These are phyloP conservation scores for Artemisia princeps DNA, from an alignment of 140 eudicot genomes.

Conservation along the genomic window DNA sequence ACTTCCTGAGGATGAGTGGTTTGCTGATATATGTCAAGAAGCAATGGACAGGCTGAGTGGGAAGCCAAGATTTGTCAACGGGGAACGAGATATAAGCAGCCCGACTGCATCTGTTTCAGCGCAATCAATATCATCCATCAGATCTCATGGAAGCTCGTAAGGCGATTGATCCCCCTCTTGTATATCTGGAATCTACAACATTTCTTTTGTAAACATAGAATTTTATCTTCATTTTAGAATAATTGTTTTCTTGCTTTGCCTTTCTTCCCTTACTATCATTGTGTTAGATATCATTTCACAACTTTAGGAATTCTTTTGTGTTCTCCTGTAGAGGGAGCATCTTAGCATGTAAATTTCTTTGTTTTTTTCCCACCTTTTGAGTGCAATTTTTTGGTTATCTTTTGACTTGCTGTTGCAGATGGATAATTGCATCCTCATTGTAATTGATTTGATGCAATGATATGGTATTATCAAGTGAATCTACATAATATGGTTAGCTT, in stretches of 20 bases:
- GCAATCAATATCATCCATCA: conserved; percentile 72
- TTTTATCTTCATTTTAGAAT: conserved; percentile 21
- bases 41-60: conserved; percentile 85
- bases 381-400: conserved; percentile 26
- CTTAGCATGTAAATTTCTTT: conserved; percentile 47
- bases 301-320: conserved; percentile 35
- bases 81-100: conserved; percentile 75
- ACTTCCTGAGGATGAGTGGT: conserved; percentile 92
- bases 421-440: conserved; percentile 14
- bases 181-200: conserved; percentile 35
- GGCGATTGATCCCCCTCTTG: conserved; percentile 28
- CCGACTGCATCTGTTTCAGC: conserved; percentile 98
- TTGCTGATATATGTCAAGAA: conserved; percentile 66
- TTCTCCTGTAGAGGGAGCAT: conserved; percentile 30
- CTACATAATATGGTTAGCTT: neutral
- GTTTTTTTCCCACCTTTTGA: conserved; percentile 15
- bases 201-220: conserved; percentile 38
- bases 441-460: conserved; percentile 13
- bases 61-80: conserved; percentile 61
- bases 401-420: conserved; percentile 8
- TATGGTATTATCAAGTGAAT: conserved; percentile 1
- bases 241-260: conserved; percentile 4
- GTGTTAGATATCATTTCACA: conserved; percentile 23
- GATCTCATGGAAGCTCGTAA: conserved; percentile 90
- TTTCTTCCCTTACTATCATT: conserved; percentile 18